Conservation (phyloP, 2,329 filamentous ascomycete genomes). For the Ophiostoma populinum region DNA sequence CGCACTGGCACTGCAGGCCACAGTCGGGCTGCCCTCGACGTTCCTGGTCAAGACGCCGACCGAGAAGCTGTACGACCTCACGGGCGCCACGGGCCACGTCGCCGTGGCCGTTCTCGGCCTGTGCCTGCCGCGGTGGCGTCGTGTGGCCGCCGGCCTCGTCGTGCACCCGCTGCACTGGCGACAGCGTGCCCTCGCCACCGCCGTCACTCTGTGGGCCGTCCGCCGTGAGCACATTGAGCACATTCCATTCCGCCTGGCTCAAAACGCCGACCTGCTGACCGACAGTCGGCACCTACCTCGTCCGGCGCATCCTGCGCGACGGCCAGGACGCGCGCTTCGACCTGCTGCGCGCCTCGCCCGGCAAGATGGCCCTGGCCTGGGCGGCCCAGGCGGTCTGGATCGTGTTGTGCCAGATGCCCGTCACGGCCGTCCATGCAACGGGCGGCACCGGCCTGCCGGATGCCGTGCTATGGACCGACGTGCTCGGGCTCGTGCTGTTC, state of each 20-base stretch:
- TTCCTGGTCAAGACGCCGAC: conserved; percentile 31
- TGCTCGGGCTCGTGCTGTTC: conserved; percentile 31
- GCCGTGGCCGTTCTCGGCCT: conserved; percentile 45
- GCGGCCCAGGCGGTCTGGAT: conserved; percentile 49
- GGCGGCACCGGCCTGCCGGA: conserved; percentile 30
- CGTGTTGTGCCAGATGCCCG: conserved; percentile 46
- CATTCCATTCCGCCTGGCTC: background rate
- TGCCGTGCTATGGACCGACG: conserved; percentile 18
- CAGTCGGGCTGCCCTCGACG: conserved; percentile 40
- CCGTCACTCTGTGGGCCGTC: conserved; percentile 38
- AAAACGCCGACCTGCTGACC: conserved; percentile 30
- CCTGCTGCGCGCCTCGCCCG: conserved; percentile 20
- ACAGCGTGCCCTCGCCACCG: conserved; percentile 23
- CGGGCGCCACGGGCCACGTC: conserved; percentile 48
- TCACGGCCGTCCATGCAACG: conserved; percentile 42
- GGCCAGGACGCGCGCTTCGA: conserved; percentile 39
- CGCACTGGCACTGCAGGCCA: conserved; percentile 45
- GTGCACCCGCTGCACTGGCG: conserved; percentile 39
- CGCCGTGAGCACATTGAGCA: conserved; percentile 31
- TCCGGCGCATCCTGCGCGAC: conserved; percentile 38
- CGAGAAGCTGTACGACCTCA: conserved; percentile 52
- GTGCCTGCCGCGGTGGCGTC: conserved; percentile 41
- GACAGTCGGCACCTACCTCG: conserved; percentile 46
- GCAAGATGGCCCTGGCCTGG: conserved; percentile 22
- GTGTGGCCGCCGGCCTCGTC: conserved; percentile 13